These are phyloP conservation scores for Coemansia sp. DNA, from an alignment of 192 early-diverging fungal genomes.

Conservation along the genomic window DNA sequence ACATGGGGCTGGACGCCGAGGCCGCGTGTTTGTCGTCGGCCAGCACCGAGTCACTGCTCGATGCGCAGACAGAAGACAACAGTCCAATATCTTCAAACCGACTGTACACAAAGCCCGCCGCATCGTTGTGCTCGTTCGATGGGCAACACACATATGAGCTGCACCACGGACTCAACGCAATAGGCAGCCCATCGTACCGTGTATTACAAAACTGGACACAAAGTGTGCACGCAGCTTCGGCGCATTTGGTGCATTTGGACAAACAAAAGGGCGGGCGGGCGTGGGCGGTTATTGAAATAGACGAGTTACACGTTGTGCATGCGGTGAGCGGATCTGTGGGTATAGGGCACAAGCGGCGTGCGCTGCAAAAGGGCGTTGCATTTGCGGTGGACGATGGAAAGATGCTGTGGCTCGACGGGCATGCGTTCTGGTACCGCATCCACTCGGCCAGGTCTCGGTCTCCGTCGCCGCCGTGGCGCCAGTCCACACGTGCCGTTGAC, in stretches of 20 bases:
- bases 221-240: background rate
- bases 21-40: conserved; percentile 6
- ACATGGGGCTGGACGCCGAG: background rate
- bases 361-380: conserved; percentile 7
- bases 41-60: conserved; percentile 13
- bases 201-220: background rate
- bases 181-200: background rate
- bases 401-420: conserved; percentile 26
- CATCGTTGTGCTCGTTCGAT: conserved; percentile 14
- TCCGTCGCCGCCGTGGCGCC: conserved; percentile 43
- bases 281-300: conserved; percentile 21
- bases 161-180: conserved; percentile 2
- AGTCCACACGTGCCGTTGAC: background rate
- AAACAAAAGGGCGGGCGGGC: background rate
- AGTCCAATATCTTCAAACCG: conserved; percentile 23
- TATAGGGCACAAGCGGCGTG: conserved; percentile 11
- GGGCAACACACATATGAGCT: conserved; percentile 11
- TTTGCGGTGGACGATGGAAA: conserved; percentile 43
- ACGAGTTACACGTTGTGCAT: conserved; percentile 20
- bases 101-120: conserved; percentile 16
- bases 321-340: conserved; percentile 5
- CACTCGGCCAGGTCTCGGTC: conserved; percentile 4
- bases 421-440: conserved; percentile 41
- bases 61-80: conserved; percentile 12
- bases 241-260: conserved; percentile 1